Evolutionary conservation across 139 green algal genomes (phyloP).

Genomic region (Astrephomene gubernaculifera): DNA sequence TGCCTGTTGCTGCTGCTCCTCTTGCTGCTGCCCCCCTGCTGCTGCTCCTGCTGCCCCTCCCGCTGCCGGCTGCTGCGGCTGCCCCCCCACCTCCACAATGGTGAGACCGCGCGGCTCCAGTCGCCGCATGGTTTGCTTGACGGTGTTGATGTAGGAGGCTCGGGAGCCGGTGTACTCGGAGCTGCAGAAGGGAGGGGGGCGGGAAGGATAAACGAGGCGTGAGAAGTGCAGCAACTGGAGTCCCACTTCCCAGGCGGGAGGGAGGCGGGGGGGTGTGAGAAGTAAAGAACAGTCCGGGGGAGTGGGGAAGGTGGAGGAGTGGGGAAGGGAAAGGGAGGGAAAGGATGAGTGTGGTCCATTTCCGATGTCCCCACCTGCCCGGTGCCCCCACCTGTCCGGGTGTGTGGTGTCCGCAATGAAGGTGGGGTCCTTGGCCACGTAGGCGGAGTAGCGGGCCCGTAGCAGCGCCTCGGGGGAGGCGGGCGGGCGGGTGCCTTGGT

Average conservation of each 20-base stretch:
- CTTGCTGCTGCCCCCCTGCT: too few species aligned
- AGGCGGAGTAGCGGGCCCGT: constrained; percentile 29
- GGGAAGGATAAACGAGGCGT: not conserved
- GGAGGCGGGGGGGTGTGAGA: too few species aligned
- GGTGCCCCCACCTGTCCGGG: constrained; percentile 24
- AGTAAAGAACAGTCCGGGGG: too few species aligned
- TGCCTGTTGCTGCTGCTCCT: too few species aligned
- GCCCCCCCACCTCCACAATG: constrained; percentile 1
- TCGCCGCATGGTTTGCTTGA: constrained; percentile 40
- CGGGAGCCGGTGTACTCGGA: constrained; percentile 17
- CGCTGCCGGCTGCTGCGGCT: too few species aligned
- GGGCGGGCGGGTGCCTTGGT: not conserved
- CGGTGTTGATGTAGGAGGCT: not conserved
- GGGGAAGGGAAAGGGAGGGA: too few species aligned
- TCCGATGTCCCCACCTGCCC: too few species aligned
- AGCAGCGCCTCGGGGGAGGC: constrained; percentile 28
- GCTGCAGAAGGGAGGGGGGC: not conserved
- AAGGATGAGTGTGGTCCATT: too few species aligned
- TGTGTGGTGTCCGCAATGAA: constrained; percentile 23
- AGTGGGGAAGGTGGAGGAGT: too few species aligned
- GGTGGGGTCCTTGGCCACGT: constrained; percentile 17
- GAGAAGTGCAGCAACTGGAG: not conserved
- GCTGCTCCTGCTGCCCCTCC: too few species aligned
- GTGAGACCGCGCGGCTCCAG: constrained; percentile 23
- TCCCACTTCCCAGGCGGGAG: too few species aligned